Base-by-base conservation (phyloP, 345 rosid genomes). In the Heritiera fomes region DNA sequence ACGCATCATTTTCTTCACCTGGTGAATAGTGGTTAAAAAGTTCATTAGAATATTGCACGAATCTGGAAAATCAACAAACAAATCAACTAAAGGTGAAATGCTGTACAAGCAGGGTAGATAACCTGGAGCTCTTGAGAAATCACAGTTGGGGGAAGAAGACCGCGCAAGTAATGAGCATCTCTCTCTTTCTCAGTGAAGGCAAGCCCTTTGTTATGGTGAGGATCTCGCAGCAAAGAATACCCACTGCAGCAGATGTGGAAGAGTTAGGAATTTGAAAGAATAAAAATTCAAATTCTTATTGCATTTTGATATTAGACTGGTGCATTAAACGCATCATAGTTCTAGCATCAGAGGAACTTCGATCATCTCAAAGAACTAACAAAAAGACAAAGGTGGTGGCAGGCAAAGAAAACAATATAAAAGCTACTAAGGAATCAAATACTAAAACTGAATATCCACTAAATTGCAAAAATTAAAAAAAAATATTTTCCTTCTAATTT, bases 131-230 rank as follows among this genome's bases (percentile, higher is more conserved):
- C 96, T 66, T 95, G 98, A 71, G 99, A 87, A 82, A 91, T 84
- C 67, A 92, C 89, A 34, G 95, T 73, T 1, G 99, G 98, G 18
- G 99, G 99, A 2, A 93, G 97, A 80, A 95, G 99, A 78, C 99
- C 99, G 11, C 92, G 89, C 84, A 95, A 86, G 85, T 93, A 95
- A 84, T 93, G 97, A 49, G 98, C 90, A 83, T 92, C 88, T 82
- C 99, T 88, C 88, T 95, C 99, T 80, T 88, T 89, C 65, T 87
- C 88, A 66, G 78, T 85, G 85, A 95, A 95, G 73, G 97, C 99
- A 81, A 95, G 96, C 40, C 99, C 99, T 80, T 95, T 95, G 85
- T 95, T 93, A 85, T 93, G 96, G 82, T 92, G 98, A 32, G 99
- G 99, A 87, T 93, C 96, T 75, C 99, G 91, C 85, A 95, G 83